Percentiles rank a stretch among this genome's conserved stretches.
Evolutionary conservation across 495 filamentous ascomycete species (phyloP).

Genomic region (Podospora sp.): DNA sequence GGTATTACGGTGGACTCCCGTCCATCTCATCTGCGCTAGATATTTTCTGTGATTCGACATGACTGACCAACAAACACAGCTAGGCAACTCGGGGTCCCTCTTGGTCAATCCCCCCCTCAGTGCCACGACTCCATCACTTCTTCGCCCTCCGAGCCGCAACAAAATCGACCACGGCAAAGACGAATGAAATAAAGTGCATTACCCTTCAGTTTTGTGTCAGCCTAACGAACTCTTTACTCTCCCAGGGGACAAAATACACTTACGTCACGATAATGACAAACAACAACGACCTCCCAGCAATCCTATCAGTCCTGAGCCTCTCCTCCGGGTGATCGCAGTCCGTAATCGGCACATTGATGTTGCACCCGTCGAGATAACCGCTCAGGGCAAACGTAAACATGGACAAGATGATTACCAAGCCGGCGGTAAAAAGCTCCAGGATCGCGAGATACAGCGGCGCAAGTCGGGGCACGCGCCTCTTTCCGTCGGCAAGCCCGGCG

Average conservation of each 20-base stretch:
- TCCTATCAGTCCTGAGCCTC: not conserved
- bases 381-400: not conserved
- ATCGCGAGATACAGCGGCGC: not conserved
- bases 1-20: too few species aligned
- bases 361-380: not conserved
- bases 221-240: not conserved
- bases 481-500: not conserved
- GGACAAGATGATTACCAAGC: not conserved
- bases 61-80: too few species aligned
- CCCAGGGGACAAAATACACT: not conserved
- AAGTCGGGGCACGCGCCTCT: not conserved
- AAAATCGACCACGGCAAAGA: not conserved
- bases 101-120: too few species aligned
- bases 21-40: too few species aligned
- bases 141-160: not conserved
- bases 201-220: not conserved
- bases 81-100: too few species aligned
- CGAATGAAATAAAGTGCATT: slow-evolving; percentile 1
- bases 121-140: not conserved
- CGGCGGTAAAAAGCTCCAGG: slow-evolving; percentile 4
- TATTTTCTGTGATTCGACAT: too few species aligned
- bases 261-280: not conserved
- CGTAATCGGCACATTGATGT: not conserved
- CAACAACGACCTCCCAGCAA: not conserved
- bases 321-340: not conserved